phyloP scores from a whole-genome alignment of 768 basidiomycete genomes.

The Cystobasidium tubakii region DNA sequence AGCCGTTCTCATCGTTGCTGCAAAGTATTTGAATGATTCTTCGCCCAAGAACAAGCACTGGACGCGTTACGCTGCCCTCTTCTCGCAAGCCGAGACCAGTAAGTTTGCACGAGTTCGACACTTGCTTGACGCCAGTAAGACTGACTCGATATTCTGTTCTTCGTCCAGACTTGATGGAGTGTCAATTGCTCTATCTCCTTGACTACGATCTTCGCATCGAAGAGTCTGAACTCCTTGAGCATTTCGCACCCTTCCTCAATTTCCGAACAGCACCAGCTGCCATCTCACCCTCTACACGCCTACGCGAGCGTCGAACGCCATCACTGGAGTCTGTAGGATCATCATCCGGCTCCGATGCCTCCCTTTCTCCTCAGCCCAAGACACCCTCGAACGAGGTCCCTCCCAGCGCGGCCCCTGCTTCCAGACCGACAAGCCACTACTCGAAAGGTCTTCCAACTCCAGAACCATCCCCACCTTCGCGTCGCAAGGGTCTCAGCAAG shows the following conservation, averaged over 20 bases:
- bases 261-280: slow-evolving; percentile 24
- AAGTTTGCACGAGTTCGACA: neutral
- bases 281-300: neutral
- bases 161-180: slow-evolving; percentile 81
- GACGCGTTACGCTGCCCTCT: slow-evolving; percentile 69
- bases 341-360: slow-evolving; percentile 36
- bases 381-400: slow-evolving; percentile 29
- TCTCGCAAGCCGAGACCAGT: slow-evolving; percentile 57
- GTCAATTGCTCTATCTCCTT: slow-evolving; percentile 83
- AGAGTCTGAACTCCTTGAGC: slow-evolving; percentile 65
- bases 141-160: neutral
- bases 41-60: slow-evolving; percentile 93
- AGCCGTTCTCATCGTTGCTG: slow-evolving; percentile 86
- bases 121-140: neutral
- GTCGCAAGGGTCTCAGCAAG: slow-evolving; percentile 24
- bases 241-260: slow-evolving; percentile 58
- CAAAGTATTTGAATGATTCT: slow-evolving; percentile 80
- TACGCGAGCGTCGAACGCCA: slow-evolving; percentile 22
- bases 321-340: slow-evolving; percentile 39
- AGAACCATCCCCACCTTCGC: slow-evolving; percentile 35
- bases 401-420: neutral
- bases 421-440: neutral
- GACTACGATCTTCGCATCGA: slow-evolving; percentile 87
- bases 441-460: slow-evolving; percentile 36
- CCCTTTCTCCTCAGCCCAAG: slow-evolving; percentile 32